These are phyloP conservation scores for Psilocybe azurescens DNA, from an alignment of 768 basidiomycete genomes.

Conservation along the genomic window DNA sequence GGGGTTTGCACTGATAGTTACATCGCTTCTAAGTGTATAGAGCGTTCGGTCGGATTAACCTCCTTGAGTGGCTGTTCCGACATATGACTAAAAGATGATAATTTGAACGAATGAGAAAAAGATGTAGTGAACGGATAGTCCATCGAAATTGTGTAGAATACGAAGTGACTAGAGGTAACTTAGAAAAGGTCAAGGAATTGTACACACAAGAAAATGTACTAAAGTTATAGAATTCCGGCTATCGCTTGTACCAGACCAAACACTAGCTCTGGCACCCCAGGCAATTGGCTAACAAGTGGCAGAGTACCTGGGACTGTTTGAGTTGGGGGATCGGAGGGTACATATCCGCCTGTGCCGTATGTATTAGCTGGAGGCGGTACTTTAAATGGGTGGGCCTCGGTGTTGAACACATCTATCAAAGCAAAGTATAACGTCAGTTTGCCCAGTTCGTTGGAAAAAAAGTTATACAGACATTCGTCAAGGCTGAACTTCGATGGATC, in stretches of 20 bases:
- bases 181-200: too few relatives aligned
- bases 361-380: constrained; percentile 46
- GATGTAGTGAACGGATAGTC: too few relatives aligned
- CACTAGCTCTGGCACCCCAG: background rate
- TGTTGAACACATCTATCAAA: constrained; percentile 64
- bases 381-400: constrained; percentile 71
- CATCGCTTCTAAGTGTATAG: too few relatives aligned
- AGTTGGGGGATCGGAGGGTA: constrained; percentile 1
- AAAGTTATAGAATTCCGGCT: background rate
- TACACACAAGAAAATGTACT: too few relatives aligned
- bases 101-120: too few relatives aligned
- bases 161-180: too few relatives aligned
- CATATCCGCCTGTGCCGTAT: constrained; percentile 10
- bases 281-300: constrained; percentile 9
- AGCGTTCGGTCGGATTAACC: too few relatives aligned
- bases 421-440: constrained; percentile 7
- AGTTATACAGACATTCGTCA: constrained; percentile 56
- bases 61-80: too few relatives aligned
- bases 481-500: constrained; percentile 67
- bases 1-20: too few relatives aligned
- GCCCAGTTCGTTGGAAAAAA: background rate
- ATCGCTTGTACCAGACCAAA: background rate
- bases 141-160: too few relatives aligned
- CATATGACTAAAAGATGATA: too few relatives aligned
- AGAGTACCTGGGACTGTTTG: constrained; percentile 16